Evolutionary conservation across 2,329 filamentous ascomycete species (phyloP).

Genomic region (Davidsoniella eucalypti): DNA sequence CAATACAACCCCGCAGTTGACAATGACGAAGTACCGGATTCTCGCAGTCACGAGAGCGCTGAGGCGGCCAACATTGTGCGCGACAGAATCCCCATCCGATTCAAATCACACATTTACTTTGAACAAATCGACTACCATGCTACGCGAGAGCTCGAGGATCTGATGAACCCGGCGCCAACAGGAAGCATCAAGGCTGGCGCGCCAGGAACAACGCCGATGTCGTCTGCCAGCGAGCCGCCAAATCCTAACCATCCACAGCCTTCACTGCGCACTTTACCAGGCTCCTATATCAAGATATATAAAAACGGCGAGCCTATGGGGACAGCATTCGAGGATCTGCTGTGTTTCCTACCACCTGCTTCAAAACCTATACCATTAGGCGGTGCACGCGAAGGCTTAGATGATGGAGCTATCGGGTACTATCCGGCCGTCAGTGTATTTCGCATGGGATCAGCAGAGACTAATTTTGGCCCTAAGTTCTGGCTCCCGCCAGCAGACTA

Average conservation of each 20-base stretch:
- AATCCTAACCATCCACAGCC: conserved; percentile 56
- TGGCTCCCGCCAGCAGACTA: conserved; percentile 64
- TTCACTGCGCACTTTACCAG: conserved; percentile 70
- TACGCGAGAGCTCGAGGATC: conserved; percentile 74
- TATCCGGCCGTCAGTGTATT: conserved; percentile 90
- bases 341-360: conserved; percentile 82
- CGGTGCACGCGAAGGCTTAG: conserved; percentile 69
- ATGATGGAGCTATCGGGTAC: conserved; percentile 91
- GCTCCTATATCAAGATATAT: conserved; percentile 75
- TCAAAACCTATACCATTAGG: conserved; percentile 53
- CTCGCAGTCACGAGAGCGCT: conserved; percentile 22
- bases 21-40: conserved; percentile 26
- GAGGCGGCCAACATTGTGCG: conserved; percentile 69
- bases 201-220: conserved; percentile 8
- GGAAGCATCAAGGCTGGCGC: conserved; percentile 29
- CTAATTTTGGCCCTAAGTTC: conserved; percentile 88
- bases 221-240: conserved; percentile 31
- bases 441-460: conserved; percentile 74
- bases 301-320: conserved; percentile 83
- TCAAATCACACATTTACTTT: conserved; percentile 87
- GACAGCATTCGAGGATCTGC: conserved; percentile 70
- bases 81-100: conserved; percentile 85
- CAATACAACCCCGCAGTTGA: conserved; percentile 80
- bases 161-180: conserved; percentile 51
- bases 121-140: conserved; percentile 82